Evolutionary conservation across 2,329 filamentous ascomycete species (phyloP).

Genomic region (Emericellopsis atlantica): DNA sequence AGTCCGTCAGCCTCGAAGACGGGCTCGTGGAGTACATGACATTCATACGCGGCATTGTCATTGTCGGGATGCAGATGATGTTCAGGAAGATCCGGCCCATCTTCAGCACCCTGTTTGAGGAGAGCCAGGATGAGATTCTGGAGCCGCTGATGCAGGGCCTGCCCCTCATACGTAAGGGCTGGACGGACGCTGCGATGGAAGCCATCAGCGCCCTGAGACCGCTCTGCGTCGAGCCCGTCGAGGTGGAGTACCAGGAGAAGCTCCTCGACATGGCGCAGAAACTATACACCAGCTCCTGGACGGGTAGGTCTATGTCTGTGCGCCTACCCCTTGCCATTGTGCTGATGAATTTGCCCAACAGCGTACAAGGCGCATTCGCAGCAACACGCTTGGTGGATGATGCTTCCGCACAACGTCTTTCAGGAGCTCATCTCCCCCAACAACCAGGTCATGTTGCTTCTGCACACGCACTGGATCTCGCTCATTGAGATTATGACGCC

Average conservation of each 20-base stretch:
- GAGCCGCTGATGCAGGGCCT: slow-evolving; percentile 30
- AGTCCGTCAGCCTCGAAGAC: slow-evolving; percentile 43
- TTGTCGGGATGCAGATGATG: slow-evolving; percentile 42
- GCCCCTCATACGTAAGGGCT: slow-evolving; percentile 29
- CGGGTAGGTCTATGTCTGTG: slow-evolving; percentile 25
- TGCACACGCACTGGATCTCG: slow-evolving; percentile 41
- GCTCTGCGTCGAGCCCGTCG: slow-evolving; percentile 28
- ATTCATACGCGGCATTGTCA: slow-evolving; percentile 43
- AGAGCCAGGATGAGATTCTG: slow-evolving; percentile 26
- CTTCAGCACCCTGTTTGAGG: slow-evolving; percentile 31
- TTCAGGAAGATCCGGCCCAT: slow-evolving; percentile 33
- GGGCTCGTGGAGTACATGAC: slow-evolving; percentile 49
- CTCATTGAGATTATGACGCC: slow-evolving; percentile 40
- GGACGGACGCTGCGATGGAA: slow-evolving; percentile 31
- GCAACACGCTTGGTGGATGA: slow-evolving; percentile 46
- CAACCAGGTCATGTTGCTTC: slow-evolving; percentile 31
- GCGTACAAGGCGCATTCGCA: slow-evolving; percentile 36
- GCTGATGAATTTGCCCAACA: slow-evolving; percentile 9
- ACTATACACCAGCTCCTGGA: slow-evolving; percentile 37
- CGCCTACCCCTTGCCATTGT: neutral
- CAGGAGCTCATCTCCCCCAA: slow-evolving; percentile 32
- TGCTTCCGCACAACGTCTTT: slow-evolving; percentile 39
- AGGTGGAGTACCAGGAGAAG: slow-evolving; percentile 30
- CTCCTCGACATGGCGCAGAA: slow-evolving; percentile 34
- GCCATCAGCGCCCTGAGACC: slow-evolving; percentile 27